Base-by-base conservation (phyloP, 805 yeast genomes). In the Saccharomycopsis sp. region DNA sequence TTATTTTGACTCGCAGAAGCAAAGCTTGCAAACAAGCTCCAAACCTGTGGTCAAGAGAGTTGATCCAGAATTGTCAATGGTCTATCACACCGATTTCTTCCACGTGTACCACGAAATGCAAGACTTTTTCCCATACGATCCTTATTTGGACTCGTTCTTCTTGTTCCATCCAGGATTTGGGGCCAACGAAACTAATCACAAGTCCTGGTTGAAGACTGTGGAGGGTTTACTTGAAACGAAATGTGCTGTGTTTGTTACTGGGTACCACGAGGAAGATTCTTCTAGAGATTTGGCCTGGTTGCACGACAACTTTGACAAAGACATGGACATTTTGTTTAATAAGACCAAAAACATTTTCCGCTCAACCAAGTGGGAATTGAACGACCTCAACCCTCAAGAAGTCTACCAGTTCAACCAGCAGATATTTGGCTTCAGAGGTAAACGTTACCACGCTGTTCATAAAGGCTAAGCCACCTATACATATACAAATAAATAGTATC, bases 41-140 rank as follows among this genome's bases (percentile, higher is more conserved):
- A 79, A 85, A 57, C 87, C 95, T n/a, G 74, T 88, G 24, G 81
- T 83, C 47, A 82, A 83, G 65, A 81, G 91, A 67, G 74, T 87
- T 52, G 97, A 89, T 71, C 85, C 82, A 54, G 83, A 85, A 55
- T 70, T 94, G 65, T 77, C 87, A 24, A 78, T 91, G 64, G 81
- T 86, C 58, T 86, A 87, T 73, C 96, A 91, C 72, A 90, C 98
- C 0, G 87, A 89, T 66, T 91, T 86, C 71, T 94, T 94, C 83
- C 90, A 91, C 68, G 92, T 87, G 46, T 78, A 87, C 61, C 96
- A 94, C 72, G 91, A 91, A 66, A 85, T 89, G 53, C 94, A 91
- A 66, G 97, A 92, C 73, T 89, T 94, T 70, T 89, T 90, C 84
- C 99, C 99, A 3, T 94, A 91, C 71, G 99, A 94, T 71, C 99